phyloP scores from a whole-genome alignment of 108 stramenopile genomes.

The Pseudonitzschia multistriata region DNA sequence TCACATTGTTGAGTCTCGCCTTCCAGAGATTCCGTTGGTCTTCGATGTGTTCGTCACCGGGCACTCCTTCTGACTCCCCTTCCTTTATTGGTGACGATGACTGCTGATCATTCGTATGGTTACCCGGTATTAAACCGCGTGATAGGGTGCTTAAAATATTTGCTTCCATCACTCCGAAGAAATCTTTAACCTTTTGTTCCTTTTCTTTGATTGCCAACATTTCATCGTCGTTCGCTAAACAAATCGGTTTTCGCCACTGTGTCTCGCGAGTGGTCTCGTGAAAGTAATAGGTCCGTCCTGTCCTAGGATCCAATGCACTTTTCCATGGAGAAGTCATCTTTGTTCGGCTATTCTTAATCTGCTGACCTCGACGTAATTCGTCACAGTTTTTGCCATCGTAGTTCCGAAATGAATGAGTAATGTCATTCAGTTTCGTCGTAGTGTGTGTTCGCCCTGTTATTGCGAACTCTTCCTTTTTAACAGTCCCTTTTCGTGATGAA shows the following conservation, averaged over 20 bases:
- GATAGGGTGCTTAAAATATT: slow-evolving; percentile 65
- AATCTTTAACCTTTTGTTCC: slow-evolving; percentile 70
- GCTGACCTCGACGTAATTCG: neutral
- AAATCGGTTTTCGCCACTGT: slow-evolving; percentile 92
- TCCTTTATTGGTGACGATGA: neutral
- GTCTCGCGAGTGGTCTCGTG: slow-evolving; percentile 86
- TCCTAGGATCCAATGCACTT: slow-evolving; percentile 68
- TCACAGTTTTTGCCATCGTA: neutral
- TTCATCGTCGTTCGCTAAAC: slow-evolving; percentile 66
- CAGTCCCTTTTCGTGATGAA: neutral
- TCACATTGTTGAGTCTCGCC: slow-evolving; percentile 6
- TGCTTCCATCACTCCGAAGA: slow-evolving; percentile 88
- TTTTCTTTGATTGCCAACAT: slow-evolving; percentile 56
- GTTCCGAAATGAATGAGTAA: neutral
- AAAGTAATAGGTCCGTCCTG: slow-evolving; percentile 90
- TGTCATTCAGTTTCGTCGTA: neutral
- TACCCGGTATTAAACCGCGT: slow-evolving; percentile 33
- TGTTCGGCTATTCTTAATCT: neutral
- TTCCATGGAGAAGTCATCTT: slow-evolving; percentile 49
- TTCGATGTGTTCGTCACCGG: neutral
- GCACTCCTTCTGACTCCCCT: neutral
- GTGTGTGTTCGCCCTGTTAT: neutral
- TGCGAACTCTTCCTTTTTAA: neutral
- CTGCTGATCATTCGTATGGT: neutral
- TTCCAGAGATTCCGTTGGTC: neutral